Percentiles rank a stretch among this genome's conserved stretches.
Evolutionary conservation across 805 yeast species (phyloP).

Genomic region (Candida ortonii): DNA sequence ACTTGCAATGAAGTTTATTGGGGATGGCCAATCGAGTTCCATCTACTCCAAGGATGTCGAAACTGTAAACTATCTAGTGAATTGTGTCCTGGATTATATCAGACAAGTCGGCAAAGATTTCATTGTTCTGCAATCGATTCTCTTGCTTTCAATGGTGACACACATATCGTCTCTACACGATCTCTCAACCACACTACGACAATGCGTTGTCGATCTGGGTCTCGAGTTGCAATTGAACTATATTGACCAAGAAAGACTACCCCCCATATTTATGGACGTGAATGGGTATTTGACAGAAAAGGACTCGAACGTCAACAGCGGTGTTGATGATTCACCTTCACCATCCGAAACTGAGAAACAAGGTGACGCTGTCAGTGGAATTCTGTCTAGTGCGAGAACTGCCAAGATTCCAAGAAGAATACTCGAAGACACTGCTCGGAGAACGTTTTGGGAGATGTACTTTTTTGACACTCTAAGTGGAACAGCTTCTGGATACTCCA

Average conservation of each 20-base stretch:
- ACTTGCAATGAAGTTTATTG: slow-evolving; percentile 46
- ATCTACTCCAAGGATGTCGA: slow-evolving; percentile 39
- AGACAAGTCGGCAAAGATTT: slow-evolving; percentile 40
- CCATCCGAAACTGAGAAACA: slow-evolving; percentile 24
- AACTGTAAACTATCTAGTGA: slow-evolving; percentile 37
- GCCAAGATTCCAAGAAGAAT: slow-evolving; percentile 20
- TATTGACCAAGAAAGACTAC: slow-evolving; percentile 34
- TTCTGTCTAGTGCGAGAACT: slow-evolving; percentile 21
- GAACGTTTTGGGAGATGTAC: slow-evolving; percentile 51
- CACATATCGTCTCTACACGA: slow-evolving; percentile 54
- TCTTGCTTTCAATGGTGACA: slow-evolving; percentile 41
- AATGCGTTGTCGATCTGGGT: slow-evolving; percentile 39
- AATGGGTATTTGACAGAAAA: slow-evolving; percentile 30
- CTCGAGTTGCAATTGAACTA: slow-evolving; percentile 37
- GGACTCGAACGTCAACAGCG: no score
- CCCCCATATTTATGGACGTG: slow-evolving; percentile 32
- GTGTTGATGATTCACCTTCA: no score
- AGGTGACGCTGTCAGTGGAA: slow-evolving; percentile 10
- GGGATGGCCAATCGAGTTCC: slow-evolving; percentile 43
- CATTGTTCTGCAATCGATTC: slow-evolving; percentile 40
- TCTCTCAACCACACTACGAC: slow-evolving; percentile 41
- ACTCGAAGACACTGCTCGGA: slow-evolving; percentile 37
- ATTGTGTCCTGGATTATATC: slow-evolving; percentile 31
- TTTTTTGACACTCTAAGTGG: slow-evolving; percentile 53
- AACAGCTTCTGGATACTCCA: slow-evolving; percentile 49